Evolutionary conservation across 2,329 filamentous ascomycete species (phyloP), one percentile per base, ranked within the genome.

Genomic region (Diaporthe sp.): DNA sequence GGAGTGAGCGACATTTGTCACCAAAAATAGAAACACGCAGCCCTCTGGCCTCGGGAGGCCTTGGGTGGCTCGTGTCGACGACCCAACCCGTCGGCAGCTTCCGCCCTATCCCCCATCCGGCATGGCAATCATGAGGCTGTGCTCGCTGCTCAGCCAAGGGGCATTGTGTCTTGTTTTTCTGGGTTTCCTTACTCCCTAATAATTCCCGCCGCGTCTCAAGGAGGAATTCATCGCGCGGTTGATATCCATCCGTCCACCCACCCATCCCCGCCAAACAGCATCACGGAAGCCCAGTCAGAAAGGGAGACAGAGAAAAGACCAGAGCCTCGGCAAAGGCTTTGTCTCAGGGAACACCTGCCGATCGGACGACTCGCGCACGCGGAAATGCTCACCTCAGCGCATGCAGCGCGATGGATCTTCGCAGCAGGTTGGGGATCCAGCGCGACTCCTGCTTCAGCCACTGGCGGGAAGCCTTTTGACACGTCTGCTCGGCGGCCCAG

Each of bases 111-210:
- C 65, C 65, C 65, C 34, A 70, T 70, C 31, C 49, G 65, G 65
- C 15, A 70, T 70, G 65, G 22, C 42, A 28, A 42, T 53, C 63
- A 28, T 68, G 47, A 68, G 65, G 65, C 65, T 68, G 65, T 68
- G 31, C 47, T 53, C 63, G 47, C 47, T 42, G 65, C 49, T 70
- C n/a, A 55, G 65, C 65, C 65, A 63, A n/a, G 44, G 63, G 44
- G 65, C n/a, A 25, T 53, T 22, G n/a, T 70, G n/a, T 70, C 65
- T 55, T 25, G 65, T n/a, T 70, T 70, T 70, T 70, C 65, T 68
- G 65, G 65, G 34, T 20, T 70, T 55, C 9, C 42, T 34, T 17
- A 9, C n/a, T 55, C 49, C 65, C 31, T 55, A 28, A 28, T 39
- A 55, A 42, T 42, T 70, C 31, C 49, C 47, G n/a, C 49, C 34